Conservation (phyloP, 495 filamentous ascomycete genomes). For the Emericellopsis terricola region DNA sequence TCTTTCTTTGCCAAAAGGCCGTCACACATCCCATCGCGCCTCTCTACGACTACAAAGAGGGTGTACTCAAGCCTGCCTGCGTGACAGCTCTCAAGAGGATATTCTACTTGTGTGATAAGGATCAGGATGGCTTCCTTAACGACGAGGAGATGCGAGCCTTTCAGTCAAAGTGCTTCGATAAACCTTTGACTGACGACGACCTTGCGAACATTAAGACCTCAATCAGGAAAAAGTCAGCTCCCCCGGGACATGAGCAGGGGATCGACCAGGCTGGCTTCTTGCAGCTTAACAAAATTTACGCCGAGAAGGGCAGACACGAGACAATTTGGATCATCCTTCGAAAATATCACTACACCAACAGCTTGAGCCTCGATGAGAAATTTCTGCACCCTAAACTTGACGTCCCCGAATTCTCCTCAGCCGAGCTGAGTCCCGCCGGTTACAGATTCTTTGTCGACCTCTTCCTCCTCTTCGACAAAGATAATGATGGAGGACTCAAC, state of each 20-base stretch:
- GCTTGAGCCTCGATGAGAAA: conserved; percentile 68
- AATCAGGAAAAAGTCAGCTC: conserved; percentile 46
- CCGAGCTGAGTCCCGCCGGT: conserved; percentile 83
- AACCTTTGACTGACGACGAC: conserved; percentile 59
- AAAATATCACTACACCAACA: conserved; percentile 94
- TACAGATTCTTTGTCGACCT: conserved; percentile 97
- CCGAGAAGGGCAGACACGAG: conserved; percentile 94
- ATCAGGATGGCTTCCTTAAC: conserved; percentile 85
- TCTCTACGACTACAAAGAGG: conserved; percentile 88
- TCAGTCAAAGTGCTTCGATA: conserved; percentile 79
- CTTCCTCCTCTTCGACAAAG: conserved; percentile 87
- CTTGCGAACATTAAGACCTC: conserved; percentile 75
- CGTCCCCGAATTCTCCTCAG: conserved; percentile 75
- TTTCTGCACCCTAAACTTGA: conserved; percentile 93
- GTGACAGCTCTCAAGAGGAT: conserved; percentile 70
- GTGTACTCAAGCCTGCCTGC: conserved; percentile 71
- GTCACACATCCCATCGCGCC: conserved; percentile 95
- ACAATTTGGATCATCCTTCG: conserved; percentile 93
- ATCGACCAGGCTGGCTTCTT: conserved; percentile 72
- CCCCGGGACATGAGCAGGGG: conserved; percentile 49
- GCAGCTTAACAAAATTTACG: conserved; percentile 83
- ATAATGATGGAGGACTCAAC: conserved; percentile 90
- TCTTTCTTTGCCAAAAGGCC: conserved; percentile 96
- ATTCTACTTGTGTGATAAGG: conserved; percentile 91
- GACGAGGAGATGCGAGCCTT: conserved; percentile 84